Conservation (phyloP, 352 stramenopile genomes). For the Phytopythium helicoides region DNA sequence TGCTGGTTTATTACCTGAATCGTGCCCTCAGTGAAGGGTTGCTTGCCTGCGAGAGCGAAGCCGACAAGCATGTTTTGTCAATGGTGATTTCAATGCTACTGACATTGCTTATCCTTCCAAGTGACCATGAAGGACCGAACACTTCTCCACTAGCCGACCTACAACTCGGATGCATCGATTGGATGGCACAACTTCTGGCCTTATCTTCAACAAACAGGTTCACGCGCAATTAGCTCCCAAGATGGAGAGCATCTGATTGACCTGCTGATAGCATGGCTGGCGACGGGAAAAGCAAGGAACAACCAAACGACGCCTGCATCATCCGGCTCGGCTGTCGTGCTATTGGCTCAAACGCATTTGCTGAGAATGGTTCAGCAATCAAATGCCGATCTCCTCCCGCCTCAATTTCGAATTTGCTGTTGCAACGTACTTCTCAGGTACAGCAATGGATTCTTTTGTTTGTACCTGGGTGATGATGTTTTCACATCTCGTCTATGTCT, state of each 20-base stretch:
- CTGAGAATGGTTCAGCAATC: neutral
- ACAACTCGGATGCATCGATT: conserved; percentile 72
- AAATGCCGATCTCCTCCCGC: conserved; percentile 9
- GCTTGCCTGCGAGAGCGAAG: conserved; percentile 15
- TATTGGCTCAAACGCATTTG: neutral
- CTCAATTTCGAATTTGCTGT: conserved; percentile 58
- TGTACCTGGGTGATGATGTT: neutral
- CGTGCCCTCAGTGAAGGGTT: conserved; percentile 47
- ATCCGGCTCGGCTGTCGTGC: no score
- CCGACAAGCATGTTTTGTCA: conserved; percentile 8
- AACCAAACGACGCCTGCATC: conserved; percentile 6
- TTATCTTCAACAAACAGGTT: no score
- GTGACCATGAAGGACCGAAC: conserved; percentile 11
- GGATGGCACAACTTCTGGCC: conserved; percentile 22
- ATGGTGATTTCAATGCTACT: conserved; percentile 33
- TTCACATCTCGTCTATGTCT: neutral
- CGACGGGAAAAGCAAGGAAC: neutral
- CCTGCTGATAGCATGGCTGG: neutral
- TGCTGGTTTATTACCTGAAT: conserved; percentile 81
- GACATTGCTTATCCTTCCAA: conserved; percentile 48
- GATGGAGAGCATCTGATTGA: neutral
- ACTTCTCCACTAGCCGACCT: conserved; percentile 49
- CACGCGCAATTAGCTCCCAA: neutral
- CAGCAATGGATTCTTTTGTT: neutral
- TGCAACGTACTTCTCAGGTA: conserved; percentile 71